Evolutionary conservation across 192 early-diverging fungal species (phyloP), one percentile per base, ranked within the genome.

Genomic region (Entomortierella parvispora): DNA sequence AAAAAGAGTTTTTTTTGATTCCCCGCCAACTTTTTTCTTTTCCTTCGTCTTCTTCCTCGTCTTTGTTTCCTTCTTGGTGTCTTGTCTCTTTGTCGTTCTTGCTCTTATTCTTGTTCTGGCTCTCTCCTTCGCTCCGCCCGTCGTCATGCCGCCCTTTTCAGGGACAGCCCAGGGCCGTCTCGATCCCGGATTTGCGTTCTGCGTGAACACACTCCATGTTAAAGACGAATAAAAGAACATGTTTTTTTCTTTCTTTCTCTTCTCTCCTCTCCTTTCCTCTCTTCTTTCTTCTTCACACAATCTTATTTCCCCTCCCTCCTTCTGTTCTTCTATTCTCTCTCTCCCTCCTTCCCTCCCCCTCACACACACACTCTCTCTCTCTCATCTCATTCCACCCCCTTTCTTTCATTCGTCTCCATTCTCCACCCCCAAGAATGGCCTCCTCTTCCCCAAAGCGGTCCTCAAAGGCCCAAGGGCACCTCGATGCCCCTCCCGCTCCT

Each of bases 361-460:
- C 4, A 20, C 25, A 37, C 23, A 2, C 25, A 37, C 23, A 28
- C n/a, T 48, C 54, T 20, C 50, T 9, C 15, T 28, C 44, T 37
- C 32, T 51, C 31, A 1, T 17, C 34, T 20, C 23, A 23, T 22
- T 52, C 15, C 45, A 43, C 18, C 26, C 29, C 37, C 28, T 32
- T n/a, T 29, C 8, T 46, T 52, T 37, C 29, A 23, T 37, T 48
- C 32, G 23, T 53, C 12, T 25, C 7, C 25, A 55, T 12, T 4
- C 46, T 37, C 31, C 20, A 10, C 26, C 20, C 23, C 33, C 49
- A 28, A 2, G 40, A 15, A 58, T 71, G 54, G 34, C 62, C 31
- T 32, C 71, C 8, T 15, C 29, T 42, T 40, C 58, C 15, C 43
- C 43, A 6, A 54, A 26, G 23, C 44, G 44, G 51, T 45, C 64